phyloP scores from a whole-genome alignment of 2,329 filamentous ascomycete species.

The Phaeosphaeriaceae sp. region DNA sequence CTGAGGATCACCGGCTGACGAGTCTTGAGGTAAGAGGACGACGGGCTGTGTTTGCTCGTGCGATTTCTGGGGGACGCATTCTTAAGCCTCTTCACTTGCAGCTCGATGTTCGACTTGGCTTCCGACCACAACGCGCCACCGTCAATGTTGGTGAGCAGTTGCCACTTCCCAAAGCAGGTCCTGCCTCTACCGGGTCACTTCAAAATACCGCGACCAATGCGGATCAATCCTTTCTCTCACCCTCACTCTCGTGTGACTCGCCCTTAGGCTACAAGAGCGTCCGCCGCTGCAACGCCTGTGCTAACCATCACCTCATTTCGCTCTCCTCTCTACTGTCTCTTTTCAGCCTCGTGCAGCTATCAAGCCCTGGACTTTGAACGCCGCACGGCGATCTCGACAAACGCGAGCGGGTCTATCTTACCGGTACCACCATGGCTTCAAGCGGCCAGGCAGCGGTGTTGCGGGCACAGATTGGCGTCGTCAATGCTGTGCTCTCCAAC shows the following conservation, averaged over 20 bases:
- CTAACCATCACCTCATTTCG: background rate
- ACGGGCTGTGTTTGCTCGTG: background rate
- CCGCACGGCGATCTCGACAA: background rate
- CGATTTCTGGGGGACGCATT: background rate
- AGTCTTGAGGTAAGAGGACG: background rate
- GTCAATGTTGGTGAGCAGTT: background rate
- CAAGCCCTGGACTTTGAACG: background rate
- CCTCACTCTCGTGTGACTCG: background rate
- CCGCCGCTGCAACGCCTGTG: background rate
- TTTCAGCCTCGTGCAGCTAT: background rate
- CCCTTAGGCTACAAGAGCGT: background rate
- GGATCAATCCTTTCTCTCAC: background rate
- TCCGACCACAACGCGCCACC: background rate
- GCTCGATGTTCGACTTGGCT: background rate
- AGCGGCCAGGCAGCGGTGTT: background rate
- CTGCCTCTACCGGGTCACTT: background rate
- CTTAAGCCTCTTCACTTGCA: background rate
- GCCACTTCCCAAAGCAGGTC: background rate
- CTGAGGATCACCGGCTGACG: slow-evolving; percentile 5
- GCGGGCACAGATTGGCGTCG: background rate
- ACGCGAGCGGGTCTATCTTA: background rate
- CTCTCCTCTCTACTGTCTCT: background rate
- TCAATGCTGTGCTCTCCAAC: background rate
- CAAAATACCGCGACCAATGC: background rate
- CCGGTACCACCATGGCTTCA: background rate